phyloP scores from a whole-genome alignment of 2,329 filamentous ascomycete species.

The Hyphodiscus sp. region DNA sequence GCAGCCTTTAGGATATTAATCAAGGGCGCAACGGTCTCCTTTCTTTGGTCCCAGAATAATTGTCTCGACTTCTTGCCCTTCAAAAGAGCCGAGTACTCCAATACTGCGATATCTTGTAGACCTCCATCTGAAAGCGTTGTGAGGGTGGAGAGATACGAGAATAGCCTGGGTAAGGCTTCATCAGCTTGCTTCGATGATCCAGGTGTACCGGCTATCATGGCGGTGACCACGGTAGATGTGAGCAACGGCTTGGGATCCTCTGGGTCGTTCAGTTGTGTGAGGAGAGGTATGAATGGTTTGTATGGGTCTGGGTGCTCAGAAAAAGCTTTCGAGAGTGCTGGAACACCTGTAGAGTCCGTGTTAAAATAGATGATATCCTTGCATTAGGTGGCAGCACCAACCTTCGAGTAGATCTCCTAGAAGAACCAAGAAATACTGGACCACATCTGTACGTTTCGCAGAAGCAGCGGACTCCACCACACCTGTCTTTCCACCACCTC shows the following conservation, averaged over 20 bases:
- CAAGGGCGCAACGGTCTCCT: conserved; percentile 76
- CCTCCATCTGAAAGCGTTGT: conserved; percentile 82
- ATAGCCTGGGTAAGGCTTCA: conserved; percentile 68
- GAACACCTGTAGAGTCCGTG: conserved; percentile 55
- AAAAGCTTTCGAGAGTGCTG: conserved; percentile 69
- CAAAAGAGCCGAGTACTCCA: conserved; percentile 80
- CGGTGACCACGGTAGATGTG: conserved; percentile 79
- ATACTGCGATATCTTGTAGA: conserved; percentile 91
- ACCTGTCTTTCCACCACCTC: conserved; percentile 59
- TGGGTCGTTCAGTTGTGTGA: conserved; percentile 66
- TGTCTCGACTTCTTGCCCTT: conserved; percentile 67
- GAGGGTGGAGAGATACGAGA: conserved; percentile 78
- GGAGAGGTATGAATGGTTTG: conserved; percentile 75
- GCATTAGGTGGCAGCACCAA: conserved; percentile 36
- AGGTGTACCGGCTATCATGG: conserved; percentile 62
- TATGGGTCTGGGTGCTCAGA: conserved; percentile 72
- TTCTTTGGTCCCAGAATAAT: conserved; percentile 86
- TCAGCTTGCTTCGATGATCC: conserved; percentile 56
- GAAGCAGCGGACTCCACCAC: conserved; percentile 69
- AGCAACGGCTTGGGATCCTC: conserved; percentile 83
- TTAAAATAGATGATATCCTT: conserved; percentile 1
- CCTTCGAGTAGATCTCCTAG: conserved; percentile 81
- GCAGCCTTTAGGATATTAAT: conserved; percentile 77
- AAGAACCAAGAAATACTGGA: conserved; percentile 91
- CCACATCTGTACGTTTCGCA: conserved; percentile 78